phyloP scores from a whole-genome alignment of 2,329 filamentous ascomycete genomes.

The Zelopaecilomyces penicillatus region DNA sequence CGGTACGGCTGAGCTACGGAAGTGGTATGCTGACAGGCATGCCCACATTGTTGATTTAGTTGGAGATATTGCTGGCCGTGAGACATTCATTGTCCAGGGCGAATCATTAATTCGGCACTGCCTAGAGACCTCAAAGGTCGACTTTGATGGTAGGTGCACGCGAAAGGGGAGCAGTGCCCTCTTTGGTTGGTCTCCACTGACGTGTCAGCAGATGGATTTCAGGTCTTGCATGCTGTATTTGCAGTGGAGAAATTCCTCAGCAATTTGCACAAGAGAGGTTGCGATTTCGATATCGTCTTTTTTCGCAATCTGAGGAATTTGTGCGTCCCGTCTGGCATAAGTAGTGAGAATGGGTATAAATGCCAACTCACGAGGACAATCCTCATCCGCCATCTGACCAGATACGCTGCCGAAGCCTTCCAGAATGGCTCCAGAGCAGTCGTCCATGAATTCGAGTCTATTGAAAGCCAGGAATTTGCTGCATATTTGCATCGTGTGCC shows the following conservation, averaged over 20 bases:
- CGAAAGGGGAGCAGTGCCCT: not conserved
- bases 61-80: slow-evolving; percentile 66
- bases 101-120: slow-evolving; percentile 61
- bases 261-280: slow-evolving; percentile 53
- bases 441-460: slow-evolving; percentile 37
- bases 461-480: slow-evolving; percentile 41
- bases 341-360: slow-evolving; percentile 27
- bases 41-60: slow-evolving; percentile 52
- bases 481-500: slow-evolving; percentile 46
- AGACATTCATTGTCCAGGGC: slow-evolving; percentile 65
- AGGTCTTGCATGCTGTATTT: slow-evolving; percentile 63
- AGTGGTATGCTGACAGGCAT: slow-evolving; percentile 6
- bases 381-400: slow-evolving; percentile 53
- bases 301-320: slow-evolving; percentile 49
- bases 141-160: slow-evolving; percentile 42
- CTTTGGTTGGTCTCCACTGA: not conserved
- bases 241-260: slow-evolving; percentile 58
- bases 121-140: slow-evolving; percentile 52
- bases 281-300: slow-evolving; percentile 64
- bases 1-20: not conserved
- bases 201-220: slow-evolving; percentile 45
- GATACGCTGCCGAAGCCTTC: not conserved
- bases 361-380: slow-evolving; percentile 55
- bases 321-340: slow-evolving; percentile 39
- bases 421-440: slow-evolving; percentile 10